These are phyloP conservation scores for Microdochium trichocladiopsis DNA, from an alignment of 2,329 filamentous ascomycete genomes.

Conservation along the genomic window DNA sequence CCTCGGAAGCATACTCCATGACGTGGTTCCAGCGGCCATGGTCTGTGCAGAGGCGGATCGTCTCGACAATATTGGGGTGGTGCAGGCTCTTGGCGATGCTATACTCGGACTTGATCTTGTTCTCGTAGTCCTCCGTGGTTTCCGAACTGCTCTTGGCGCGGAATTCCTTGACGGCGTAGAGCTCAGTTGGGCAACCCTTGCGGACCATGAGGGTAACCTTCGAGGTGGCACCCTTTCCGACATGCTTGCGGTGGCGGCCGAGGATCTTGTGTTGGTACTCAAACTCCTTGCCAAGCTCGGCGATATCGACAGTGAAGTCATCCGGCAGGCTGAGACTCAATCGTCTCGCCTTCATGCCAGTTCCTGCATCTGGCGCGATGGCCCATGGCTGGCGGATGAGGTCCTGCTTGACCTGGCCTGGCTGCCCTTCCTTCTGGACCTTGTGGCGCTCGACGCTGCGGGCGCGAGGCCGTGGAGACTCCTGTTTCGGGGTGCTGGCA, in stretches of 20 bases:
- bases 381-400: conserved; percentile 47
- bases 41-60: conserved; percentile 67
- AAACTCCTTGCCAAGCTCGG: conserved; percentile 62
- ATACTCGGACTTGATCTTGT: conserved; percentile 88
- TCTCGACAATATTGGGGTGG: conserved; percentile 83
- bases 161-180: conserved; percentile 86
- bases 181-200: conserved; percentile 55
- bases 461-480: conserved; percentile 12
- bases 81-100: conserved; percentile 79
- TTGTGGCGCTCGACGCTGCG: conserved; percentile 21
- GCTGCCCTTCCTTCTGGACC: conserved; percentile 9
- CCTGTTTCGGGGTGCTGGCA: conserved; percentile 11
- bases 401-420: conserved; percentile 16
- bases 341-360: conserved; percentile 71
- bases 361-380: conserved; percentile 60
- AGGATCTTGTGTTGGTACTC: conserved; percentile 64
- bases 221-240: conserved; percentile 78
- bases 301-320: conserved; percentile 65
- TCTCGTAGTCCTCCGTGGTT: conserved; percentile 66
- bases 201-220: conserved; percentile 75
- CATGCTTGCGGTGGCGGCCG: conserved; percentile 64
- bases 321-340: conserved; percentile 69
- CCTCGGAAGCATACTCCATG: conserved; percentile 85
- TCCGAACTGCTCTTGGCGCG: conserved; percentile 65
- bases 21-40: conserved; percentile 79